Evolutionary conservation across 306 rosid species (phyloP).

Genomic region (Lathyrus oleraceus): DNA sequence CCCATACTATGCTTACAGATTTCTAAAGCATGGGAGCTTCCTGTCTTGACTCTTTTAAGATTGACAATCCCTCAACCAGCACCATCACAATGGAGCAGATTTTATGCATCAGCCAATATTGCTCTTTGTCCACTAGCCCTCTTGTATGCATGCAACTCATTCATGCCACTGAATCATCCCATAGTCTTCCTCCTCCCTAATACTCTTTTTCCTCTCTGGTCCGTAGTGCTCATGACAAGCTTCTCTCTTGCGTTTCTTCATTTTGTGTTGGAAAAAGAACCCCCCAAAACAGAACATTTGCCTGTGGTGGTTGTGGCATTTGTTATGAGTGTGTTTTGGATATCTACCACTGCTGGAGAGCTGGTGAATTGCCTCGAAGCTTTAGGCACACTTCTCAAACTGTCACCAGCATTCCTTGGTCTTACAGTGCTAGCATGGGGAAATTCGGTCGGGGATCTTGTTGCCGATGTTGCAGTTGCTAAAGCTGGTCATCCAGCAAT

Average conservation of each 20-base stretch:
- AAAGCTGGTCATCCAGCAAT: conserved; percentile 95
- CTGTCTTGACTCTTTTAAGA: conserved; percentile 66
- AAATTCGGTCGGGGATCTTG: conserved; percentile 94
- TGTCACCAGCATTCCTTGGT: conserved; percentile 79
- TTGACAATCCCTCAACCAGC: conserved; percentile 80
- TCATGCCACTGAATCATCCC: conserved; percentile 68
- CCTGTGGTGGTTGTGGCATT: conserved; percentile 73
- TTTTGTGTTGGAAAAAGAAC: conserved; percentile 64
- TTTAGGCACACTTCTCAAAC: conserved; percentile 64
- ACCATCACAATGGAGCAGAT: conserved; percentile 85
- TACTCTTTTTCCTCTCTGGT: conserved; percentile 83
- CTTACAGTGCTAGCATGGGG: conserved; percentile 99
- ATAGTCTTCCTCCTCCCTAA: conserved; percentile 79
- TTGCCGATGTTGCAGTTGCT: conserved; percentile 91
- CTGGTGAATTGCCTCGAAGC: conserved; percentile 87
- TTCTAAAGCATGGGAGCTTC: conserved; percentile 66
- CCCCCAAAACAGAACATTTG: conserved; percentile 82
- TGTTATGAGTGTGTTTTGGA: conserved; percentile 96
- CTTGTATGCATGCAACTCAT: conserved; percentile 74
- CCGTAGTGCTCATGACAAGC: conserved; percentile 67
- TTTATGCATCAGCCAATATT: conserved; percentile 78
- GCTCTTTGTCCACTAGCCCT: conserved; percentile 78
- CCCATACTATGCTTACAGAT: conserved; percentile 48
- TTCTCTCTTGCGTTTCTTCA: conserved; percentile 82
- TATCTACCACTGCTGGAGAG: conserved; percentile 86